Conservation (phyloP, 139 green algal genomes). For the Astrephomene gubernaculifera region DNA sequence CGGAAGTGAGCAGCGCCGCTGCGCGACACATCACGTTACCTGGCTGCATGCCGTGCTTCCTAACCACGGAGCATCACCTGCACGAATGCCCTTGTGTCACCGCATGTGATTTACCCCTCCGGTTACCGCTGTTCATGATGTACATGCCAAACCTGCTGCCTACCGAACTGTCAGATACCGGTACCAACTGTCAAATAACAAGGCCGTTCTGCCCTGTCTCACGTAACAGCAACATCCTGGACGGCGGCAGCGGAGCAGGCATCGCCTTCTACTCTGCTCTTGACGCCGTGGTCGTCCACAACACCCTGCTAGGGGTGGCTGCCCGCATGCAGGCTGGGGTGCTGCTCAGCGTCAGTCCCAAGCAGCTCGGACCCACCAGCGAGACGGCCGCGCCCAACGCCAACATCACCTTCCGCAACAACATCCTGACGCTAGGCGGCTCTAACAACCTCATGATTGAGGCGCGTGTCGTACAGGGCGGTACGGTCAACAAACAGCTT, state of each 20-base stretch:
- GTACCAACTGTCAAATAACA: too few species aligned
- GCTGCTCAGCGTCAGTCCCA: conserved; percentile 42
- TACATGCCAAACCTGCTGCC: too few species aligned
- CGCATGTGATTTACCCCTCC: too few species aligned
- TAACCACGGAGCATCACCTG: too few species aligned
- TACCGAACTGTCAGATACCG: too few species aligned
- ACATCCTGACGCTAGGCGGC: conserved; percentile 13
- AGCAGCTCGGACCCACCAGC: not conserved
- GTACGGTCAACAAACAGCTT: not conserved
- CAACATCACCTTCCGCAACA: conserved; percentile 48
- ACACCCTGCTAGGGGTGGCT: conserved; percentile 35
- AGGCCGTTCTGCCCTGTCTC: too few species aligned
- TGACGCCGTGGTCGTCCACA: conserved; percentile 30
- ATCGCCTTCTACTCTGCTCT: conserved; percentile 39
- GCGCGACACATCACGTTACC: too few species aligned
- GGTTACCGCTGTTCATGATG: too few species aligned
- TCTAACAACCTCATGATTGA: conserved; percentile 21
- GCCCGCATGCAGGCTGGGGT: conserved; percentile 39
- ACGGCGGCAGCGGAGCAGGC: conserved; percentile 25
- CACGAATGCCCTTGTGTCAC: too few species aligned
- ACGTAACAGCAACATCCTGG: conserved; percentile 43
- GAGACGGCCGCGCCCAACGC: conserved; percentile 27
- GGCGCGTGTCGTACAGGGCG: conserved; percentile 22
- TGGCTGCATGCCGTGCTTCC: not conserved
- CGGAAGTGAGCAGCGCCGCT: not conserved